Conservation (phyloP, 1,284 basidiomycete genomes). For the Xerocomus amazonicus region DNA sequence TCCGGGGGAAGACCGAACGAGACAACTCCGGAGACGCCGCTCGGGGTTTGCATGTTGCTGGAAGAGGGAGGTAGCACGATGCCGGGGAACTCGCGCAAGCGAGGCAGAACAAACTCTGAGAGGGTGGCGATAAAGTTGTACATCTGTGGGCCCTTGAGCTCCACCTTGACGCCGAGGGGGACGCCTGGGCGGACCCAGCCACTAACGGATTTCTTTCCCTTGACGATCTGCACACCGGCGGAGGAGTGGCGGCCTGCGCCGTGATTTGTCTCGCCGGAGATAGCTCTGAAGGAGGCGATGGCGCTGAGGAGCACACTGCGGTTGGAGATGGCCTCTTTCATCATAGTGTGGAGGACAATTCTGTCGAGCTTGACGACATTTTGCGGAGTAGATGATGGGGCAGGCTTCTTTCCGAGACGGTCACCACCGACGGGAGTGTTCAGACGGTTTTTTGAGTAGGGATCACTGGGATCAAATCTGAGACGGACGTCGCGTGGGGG, state of each 20-base stretch:
- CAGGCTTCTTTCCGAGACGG: constrained; percentile 60
- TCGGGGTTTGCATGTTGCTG: constrained; percentile 63
- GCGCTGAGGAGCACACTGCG: constrained; percentile 78
- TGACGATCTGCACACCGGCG: constrained; percentile 78
- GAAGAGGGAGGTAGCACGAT: constrained; percentile 67
- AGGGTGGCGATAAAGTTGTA: constrained; percentile 90
- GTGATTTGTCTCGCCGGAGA: constrained; percentile 78
- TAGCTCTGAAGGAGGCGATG: constrained; percentile 83
- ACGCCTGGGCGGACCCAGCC: constrained; percentile 85
- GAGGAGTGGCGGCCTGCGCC: constrained; percentile 68
- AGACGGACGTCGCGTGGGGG: constrained; percentile 59
- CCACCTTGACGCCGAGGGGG: constrained; percentile 87
- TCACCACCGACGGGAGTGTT: constrained; percentile 75
- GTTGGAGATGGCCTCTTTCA: constrained; percentile 75
- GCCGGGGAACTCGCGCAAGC: constrained; percentile 88
- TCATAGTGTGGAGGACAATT: constrained; percentile 82
- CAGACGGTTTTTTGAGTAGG: constrained; percentile 72
- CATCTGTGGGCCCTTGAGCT: constrained; percentile 86
- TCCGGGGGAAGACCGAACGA: constrained; percentile 81
- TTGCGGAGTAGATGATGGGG: constrained; percentile 59
- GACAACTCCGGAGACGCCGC: constrained; percentile 83
- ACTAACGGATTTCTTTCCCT: constrained; percentile 76
- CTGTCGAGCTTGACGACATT: constrained; percentile 78
- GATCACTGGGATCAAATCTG: constrained; percentile 73
- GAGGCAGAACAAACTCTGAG: constrained; percentile 91